Percentiles rank a stretch among this genome's conserved stretches.
Conservation (phyloP, 129 eudicot genomes). For the Tanacetum coccineum region DNA sequence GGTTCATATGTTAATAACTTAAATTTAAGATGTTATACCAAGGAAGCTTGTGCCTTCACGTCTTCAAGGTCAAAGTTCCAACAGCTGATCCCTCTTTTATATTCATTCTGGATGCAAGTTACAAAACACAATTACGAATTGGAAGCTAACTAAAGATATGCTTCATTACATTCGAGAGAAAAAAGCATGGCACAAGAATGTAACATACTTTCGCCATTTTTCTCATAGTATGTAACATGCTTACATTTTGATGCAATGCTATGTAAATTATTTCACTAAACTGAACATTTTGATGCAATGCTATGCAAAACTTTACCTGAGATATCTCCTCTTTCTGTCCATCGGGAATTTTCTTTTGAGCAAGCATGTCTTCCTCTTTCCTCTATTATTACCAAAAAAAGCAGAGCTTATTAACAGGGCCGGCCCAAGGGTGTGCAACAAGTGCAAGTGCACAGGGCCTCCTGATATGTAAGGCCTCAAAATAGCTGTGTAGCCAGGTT, state of each 20-base stretch:
- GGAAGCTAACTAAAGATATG: constrained; percentile 4
- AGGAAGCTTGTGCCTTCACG: constrained; percentile 95
- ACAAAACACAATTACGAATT: constrained; percentile 14
- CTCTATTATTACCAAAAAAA: constrained; percentile 34
- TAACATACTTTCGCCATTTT: too few relatives aligned
- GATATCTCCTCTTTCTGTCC: constrained; percentile 97
- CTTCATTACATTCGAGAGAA: constrained; percentile 7
- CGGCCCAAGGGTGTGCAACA: too few relatives aligned
- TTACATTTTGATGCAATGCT: too few relatives aligned
- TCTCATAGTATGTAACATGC: too few relatives aligned
- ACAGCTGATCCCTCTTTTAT: constrained; percentile 93
- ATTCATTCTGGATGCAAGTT: constrained; percentile 70
- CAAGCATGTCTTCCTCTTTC: constrained; percentile 98
- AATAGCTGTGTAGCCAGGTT: too few relatives aligned
- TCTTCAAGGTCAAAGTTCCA: constrained; percentile 98
- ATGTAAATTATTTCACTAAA: too few relatives aligned
- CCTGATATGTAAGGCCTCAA: too few relatives aligned
- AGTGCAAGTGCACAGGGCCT: too few relatives aligned
- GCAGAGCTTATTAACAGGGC: constrained; percentile 17
- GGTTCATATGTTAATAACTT: constrained; percentile 6
- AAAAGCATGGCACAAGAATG: too few relatives aligned
- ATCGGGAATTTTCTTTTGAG: constrained; percentile 94
- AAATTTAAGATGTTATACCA: constrained; percentile 46
- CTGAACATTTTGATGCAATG: too few relatives aligned
- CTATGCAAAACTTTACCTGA: constrained; percentile 57